Conservation (phyloP, 345 rosid genomes). For the Kandelia obovata region DNA sequence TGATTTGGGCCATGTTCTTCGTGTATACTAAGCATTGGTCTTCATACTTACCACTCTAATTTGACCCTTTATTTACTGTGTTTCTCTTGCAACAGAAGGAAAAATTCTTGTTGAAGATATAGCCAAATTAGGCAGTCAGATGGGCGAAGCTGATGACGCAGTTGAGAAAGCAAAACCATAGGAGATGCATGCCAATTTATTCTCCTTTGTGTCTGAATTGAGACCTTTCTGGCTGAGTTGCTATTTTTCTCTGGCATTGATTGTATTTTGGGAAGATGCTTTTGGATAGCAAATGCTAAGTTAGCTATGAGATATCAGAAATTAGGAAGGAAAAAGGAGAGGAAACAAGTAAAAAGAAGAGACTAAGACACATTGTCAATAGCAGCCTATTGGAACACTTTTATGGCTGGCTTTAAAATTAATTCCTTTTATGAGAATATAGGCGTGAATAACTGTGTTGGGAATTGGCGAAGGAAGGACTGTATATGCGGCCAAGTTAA, state of each 20-base stretch:
- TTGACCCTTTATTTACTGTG: not conserved
- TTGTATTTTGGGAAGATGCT: not conserved
- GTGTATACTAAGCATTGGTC: too few species aligned
- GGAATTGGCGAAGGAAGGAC: too few species aligned
- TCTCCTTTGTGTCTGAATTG: not conserved
- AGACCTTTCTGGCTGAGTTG: not conserved
- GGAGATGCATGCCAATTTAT: not conserved
- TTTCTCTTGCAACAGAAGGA: constrained; percentile 53
- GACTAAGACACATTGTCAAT: too few species aligned
- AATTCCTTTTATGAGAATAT: too few species aligned
- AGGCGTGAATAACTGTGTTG: too few species aligned
- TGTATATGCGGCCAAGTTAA: too few species aligned
- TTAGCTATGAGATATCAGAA: not conserved
- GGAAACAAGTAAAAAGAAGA: not conserved
- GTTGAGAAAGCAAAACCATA: constrained; percentile 33
- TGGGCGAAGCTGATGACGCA: constrained; percentile 44
- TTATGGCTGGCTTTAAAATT: too few species aligned
- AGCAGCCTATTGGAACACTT: too few species aligned
- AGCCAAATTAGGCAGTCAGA: constrained; percentile 63
- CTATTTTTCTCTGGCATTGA: too few species aligned
- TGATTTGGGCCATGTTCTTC: not conserved
- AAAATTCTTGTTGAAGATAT: constrained; percentile 83
- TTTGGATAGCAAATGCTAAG: not conserved
- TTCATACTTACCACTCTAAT: not conserved
- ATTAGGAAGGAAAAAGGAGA: not conserved